Evolutionary conservation across 2,329 filamentous ascomycete genomes (phyloP).

Genomic region (Blumeria graminis): DNA sequence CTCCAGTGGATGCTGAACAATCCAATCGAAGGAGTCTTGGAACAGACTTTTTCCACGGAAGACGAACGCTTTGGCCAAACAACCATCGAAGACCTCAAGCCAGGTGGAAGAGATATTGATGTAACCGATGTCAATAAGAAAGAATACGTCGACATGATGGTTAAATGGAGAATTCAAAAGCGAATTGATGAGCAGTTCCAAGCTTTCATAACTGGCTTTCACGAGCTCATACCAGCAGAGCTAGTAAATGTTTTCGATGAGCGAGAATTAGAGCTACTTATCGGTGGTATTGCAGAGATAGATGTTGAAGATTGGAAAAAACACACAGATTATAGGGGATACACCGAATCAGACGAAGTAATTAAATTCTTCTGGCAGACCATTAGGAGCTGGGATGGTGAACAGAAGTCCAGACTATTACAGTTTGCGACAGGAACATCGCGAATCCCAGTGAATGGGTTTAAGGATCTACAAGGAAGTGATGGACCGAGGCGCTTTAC

Average conservation of each 20-base stretch:
- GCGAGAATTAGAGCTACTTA: slow-evolving; percentile 83
- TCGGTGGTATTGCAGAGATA: slow-evolving; percentile 98
- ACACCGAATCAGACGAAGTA: slow-evolving; percentile 92
- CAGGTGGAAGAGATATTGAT: slow-evolving; percentile 70
- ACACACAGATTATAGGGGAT: slow-evolving; percentile 95
- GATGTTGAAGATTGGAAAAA: slow-evolving; percentile 99
- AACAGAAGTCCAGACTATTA: slow-evolving; percentile 86
- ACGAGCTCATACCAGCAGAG: slow-evolving; percentile 88
- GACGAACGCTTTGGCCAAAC: slow-evolving; percentile 93
- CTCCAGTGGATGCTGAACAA: slow-evolving; percentile 97
- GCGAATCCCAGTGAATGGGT: slow-evolving; percentile 94
- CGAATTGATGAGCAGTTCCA: slow-evolving; percentile 96
- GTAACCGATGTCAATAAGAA: slow-evolving; percentile 98
- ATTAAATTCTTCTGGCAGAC: slow-evolving; percentile 99
- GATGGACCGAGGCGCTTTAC: slow-evolving; percentile 90
- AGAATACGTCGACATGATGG: slow-evolving; percentile 95
- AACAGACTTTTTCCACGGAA: slow-evolving; percentile 90
- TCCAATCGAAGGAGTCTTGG: slow-evolving; percentile 82
- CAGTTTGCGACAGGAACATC: slow-evolving; percentile 97
- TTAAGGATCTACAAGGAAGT: slow-evolving; percentile 95
- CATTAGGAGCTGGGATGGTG: slow-evolving; percentile 87
- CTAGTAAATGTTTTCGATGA: slow-evolving; percentile 98
- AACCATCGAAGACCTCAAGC: slow-evolving; percentile 81
- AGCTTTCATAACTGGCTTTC: slow-evolving; percentile 90
- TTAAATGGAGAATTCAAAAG: slow-evolving; percentile 98